Base-by-base conservation (phyloP, 495 filamentous ascomycete genomes). In the Neurospora pannonica region DNA sequence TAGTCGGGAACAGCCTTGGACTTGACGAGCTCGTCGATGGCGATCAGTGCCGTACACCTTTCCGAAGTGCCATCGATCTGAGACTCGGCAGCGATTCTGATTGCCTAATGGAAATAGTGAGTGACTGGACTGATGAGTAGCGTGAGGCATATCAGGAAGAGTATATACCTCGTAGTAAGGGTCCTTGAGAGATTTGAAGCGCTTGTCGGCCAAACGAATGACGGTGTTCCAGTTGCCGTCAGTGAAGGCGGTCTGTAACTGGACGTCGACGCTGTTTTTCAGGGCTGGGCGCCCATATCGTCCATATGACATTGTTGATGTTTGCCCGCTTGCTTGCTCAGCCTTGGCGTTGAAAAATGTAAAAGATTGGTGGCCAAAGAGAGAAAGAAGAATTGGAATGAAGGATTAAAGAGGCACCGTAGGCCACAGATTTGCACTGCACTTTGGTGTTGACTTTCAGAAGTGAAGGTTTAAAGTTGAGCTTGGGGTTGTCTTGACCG, bases 21-120 rank as follows among this genome's bases (percentile, higher is more conserved):
- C 74, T 81, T 82, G 60, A 84, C 72, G 71, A 84, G 79, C 31
- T 78, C 77, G 70, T 84, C 81, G 21, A 87, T 75, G 13, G 79
- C 76, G 1, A 79, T 76, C 38, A 82, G 79, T 6, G 80, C 80
- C 15, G 76, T 77, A 38, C 75, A 79, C 28, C 79, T 79, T 38
- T 84, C 82, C 5, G 75, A 70, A 9, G 82, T 75, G 74, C 81
- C 82, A 71, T 86, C 85, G 2, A 82, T 72, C 74, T 84, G 84
- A 24, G 84, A 83, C 77, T 84, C 82, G 40, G 85, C 84, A 38
- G 79, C 82, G 54, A 84, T 74, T 73, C 83, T 85, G 43, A 87
- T 76, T n/a, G 80, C 82, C 85, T 87, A 54, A 3, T 67, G 17
- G 48, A 2, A 38, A 28, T 43, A 75, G 77, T 72, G 7, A 73